Base-by-base conservation (phyloP, 139 green algal genomes). In the Klebsormidium nitens region DNA sequence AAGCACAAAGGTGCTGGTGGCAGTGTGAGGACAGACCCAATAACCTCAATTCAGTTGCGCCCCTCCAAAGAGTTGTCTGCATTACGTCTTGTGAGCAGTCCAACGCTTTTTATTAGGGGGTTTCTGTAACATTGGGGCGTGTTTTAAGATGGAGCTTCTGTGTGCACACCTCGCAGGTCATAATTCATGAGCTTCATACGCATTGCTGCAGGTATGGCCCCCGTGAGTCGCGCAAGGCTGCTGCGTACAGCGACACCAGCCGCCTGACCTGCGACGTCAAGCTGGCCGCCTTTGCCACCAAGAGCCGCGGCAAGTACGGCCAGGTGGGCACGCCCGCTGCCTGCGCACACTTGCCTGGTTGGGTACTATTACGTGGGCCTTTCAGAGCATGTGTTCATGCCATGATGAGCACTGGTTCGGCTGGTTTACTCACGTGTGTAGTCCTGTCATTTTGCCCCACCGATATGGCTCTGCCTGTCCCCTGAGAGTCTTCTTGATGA, bases 1-100 rank as follows among this genome's bases (percentile, higher is more conserved):
- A 0, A 77, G 76, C 48, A 93, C 83, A 14, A 94, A 95, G 64
- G 65, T 89, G 14, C 89, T 94, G 76, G 87, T 84, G 26, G 87
- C 79, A 11, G 82, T 94, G 85, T 89, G 62, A 75, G 69, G n/a
- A n/a, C n/a, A n/a, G n/a, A n/a, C n/a, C n/a, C n/a, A n/a, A n/a
- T n/a, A n/a, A n/a, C n/a, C n/a, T n/a, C n/a, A n/a, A n/a, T n/a
- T n/a, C n/a, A n/a, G n/a, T n/a, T n/a, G n/a, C n/a, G n/a, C n/a
- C n/a, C n/a, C n/a, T n/a, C n/a, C n/a, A n/a, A n/a, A n/a, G n/a
- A n/a, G n/a, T n/a, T n/a, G n/a, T n/a, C n/a, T n/a, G n/a, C n/a
- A n/a, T 64, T 32, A 36, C 19, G 23, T n/a, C 46, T 55, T 55
- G 46, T 19, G 19, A 23, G 23, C 19, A 55, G 23, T 55, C 19